Conservation (phyloP, 2,329 filamentous ascomycete species). For the Fusarium sp. region DNA sequence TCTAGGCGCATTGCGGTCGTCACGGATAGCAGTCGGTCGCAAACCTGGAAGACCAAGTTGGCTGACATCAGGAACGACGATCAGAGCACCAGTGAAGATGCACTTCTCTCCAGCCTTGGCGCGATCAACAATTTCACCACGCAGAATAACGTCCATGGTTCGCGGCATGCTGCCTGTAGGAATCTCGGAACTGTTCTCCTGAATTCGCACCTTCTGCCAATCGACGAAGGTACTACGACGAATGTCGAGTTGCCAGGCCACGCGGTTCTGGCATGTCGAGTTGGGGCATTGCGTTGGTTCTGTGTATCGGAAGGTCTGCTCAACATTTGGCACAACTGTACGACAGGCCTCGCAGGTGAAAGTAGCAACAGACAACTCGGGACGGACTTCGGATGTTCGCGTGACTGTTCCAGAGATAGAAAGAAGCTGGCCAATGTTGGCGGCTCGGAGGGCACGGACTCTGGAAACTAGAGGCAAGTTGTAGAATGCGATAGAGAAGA, state of each 20-base stretch:
- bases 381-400: constrained; percentile 94
- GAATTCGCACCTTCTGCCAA: constrained; percentile 98
- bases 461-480: constrained; percentile 89
- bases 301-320: constrained; percentile 97
- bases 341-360: constrained; percentile 93
- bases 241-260: constrained; percentile 97
- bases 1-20: constrained; percentile 78
- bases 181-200: constrained; percentile 98
- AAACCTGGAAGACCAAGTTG: constrained; percentile 91
- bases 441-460: constrained; percentile 85
- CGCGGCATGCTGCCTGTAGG: constrained; percentile 98
- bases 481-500: constrained; percentile 94
- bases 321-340: constrained; percentile 86
- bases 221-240: constrained; percentile 97
- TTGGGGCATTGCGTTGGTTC: constrained; percentile 98
- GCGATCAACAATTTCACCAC: constrained; percentile 96
- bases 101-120: constrained; percentile 98
- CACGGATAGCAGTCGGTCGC: constrained; percentile 83
- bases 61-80: constrained; percentile 96
- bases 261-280: constrained; percentile 83
- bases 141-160: constrained; percentile 95
- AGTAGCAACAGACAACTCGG: constrained; percentile 90
- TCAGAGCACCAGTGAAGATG: constrained; percentile 95
- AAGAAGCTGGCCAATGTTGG: constrained; percentile 90
- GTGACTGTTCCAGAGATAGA: constrained; percentile 98